Percentiles rank a stretch among this genome's conserved stretches.
These are phyloP conservation scores for Teratosphaeria epicoccoides DNA, from an alignment of 2,329 filamentous ascomycete genomes.

Conservation along the genomic window DNA sequence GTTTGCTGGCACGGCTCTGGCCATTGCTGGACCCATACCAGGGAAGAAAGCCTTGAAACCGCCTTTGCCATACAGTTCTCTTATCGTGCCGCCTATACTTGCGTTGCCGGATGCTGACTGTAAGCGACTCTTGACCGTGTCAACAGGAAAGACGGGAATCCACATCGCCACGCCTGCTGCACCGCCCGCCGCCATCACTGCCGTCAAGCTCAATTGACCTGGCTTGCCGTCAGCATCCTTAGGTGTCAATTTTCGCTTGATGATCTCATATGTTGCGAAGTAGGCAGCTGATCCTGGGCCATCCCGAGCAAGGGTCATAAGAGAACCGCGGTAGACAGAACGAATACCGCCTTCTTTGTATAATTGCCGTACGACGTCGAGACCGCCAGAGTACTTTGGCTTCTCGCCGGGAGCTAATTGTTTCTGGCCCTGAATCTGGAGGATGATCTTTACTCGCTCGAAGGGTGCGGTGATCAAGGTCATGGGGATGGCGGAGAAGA, in stretches of 20 bases:
- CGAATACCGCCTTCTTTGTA: slow-evolving; percentile 84
- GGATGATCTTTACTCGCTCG: slow-evolving; percentile 95
- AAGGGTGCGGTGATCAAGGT: slow-evolving; percentile 97
- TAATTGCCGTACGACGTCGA: slow-evolving; percentile 86
- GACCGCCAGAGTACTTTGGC: slow-evolving; percentile 75
- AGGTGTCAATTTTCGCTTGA: slow-evolving; percentile 80
- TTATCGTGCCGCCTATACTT: slow-evolving; percentile 67
- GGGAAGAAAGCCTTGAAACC: slow-evolving; percentile 93
- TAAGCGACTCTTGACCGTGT: slow-evolving; percentile 88
- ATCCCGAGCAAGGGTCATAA: slow-evolving; percentile 86
- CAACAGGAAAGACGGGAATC: slow-evolving; percentile 96
- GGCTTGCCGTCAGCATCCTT: slow-evolving; percentile 61
- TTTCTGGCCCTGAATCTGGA: slow-evolving; percentile 94
- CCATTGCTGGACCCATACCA: slow-evolving; percentile 83
- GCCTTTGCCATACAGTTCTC: slow-evolving; percentile 70
- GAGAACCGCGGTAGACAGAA: slow-evolving; percentile 82
- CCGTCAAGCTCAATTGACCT: slow-evolving; percentile 68
- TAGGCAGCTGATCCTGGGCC: slow-evolving; percentile 89
- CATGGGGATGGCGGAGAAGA: slow-evolving; percentile 97
- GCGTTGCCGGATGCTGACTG: slow-evolving; percentile 84
- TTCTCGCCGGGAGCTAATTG: slow-evolving; percentile 76
- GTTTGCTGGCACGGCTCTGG: slow-evolving; percentile 88
- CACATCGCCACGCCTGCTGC: slow-evolving; percentile 96
- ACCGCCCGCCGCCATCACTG: slow-evolving; percentile 77
- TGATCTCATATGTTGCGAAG: slow-evolving; percentile 93